Conservation (phyloP, 2,329 filamentous ascomycete genomes). For the Monosporascus ibericus region DNA sequence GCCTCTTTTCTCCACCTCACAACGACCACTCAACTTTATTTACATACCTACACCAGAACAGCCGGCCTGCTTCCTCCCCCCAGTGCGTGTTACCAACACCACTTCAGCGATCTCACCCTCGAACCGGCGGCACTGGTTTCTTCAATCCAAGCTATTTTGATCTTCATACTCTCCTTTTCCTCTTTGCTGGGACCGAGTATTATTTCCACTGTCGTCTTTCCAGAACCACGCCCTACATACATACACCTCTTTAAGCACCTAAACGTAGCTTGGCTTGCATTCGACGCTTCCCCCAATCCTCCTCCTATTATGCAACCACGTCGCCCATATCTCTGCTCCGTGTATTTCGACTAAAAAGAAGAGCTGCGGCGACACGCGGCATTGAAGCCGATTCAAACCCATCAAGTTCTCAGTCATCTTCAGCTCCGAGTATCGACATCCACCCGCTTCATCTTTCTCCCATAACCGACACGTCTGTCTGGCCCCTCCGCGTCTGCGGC, state of each 20-base stretch:
- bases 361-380: neutral
- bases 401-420: neutral
- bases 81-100: neutral
- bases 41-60: neutral
- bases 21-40: neutral
- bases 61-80: neutral
- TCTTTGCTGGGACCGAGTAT: too few relatives aligned
- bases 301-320: too few relatives aligned
- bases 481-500: neutral
- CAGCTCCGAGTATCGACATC: neutral
- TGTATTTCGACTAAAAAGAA: neutral
- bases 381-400: neutral
- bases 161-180: too few relatives aligned
- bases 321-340: neutral
- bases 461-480: neutral
- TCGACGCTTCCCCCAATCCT: too few relatives aligned
- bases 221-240: too few relatives aligned
- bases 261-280: too few relatives aligned
- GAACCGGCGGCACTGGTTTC: neutral
- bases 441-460: neutral
- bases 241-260: too few relatives aligned
- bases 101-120: neutral
- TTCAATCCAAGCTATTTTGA: neutral
- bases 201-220: too few relatives aligned
- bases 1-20: neutral